These are phyloP conservation scores for Cladosporium cucumerinum DNA, from an alignment of 2,329 filamentous ascomycete species.

Conservation along the genomic window DNA sequence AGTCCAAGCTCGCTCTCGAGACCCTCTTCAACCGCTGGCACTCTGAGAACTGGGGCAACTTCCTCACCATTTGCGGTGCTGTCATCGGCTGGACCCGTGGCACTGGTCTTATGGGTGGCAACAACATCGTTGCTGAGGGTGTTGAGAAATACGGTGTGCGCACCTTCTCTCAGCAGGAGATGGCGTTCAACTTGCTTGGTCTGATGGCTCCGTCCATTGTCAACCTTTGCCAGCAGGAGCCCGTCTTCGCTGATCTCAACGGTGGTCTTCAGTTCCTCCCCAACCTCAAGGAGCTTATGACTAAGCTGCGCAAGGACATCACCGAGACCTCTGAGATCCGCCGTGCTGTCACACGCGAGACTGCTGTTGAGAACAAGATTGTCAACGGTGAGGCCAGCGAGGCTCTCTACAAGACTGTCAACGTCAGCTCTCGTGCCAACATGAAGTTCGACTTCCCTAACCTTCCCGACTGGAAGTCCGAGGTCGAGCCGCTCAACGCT, in stretches of 20 bases:
- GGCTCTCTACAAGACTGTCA: constrained; percentile 89
- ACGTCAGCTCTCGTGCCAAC: constrained; percentile 90
- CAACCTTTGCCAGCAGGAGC: constrained; percentile 91
- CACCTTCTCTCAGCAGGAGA: constrained; percentile 98
- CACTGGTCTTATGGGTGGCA: constrained; percentile 94
- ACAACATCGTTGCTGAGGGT: constrained; percentile 95
- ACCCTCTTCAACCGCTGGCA: constrained; percentile 98
- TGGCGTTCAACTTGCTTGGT: constrained; percentile 97
- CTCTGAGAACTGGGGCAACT: constrained; percentile 95
- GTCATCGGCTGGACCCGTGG: constrained; percentile 99
- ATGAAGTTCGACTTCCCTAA: constrained; percentile 95
- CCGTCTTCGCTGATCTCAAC: constrained; percentile 95
- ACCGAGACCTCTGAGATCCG: constrained; percentile 94
- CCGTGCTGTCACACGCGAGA: constrained; percentile 92
- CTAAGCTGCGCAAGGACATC: constrained; percentile 85
- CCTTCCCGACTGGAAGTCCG: constrained; percentile 85
- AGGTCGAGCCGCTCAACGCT: constrained; percentile 83
- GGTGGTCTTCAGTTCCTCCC: constrained; percentile 97
- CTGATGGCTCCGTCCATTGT: constrained; percentile 93
- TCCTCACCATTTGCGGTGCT: constrained; percentile 95
- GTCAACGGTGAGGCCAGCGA: constrained; percentile 93
- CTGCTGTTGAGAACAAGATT: constrained; percentile 91
- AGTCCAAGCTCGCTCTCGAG: constrained; percentile 95
- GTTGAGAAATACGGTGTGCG: constrained; percentile 95
- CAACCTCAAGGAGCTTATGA: constrained; percentile 92